A percentile compares a stretch with the other conserved stretches of the same genome.
Conservation (phyloP, 768 basidiomycete species). For the Sarcodon sp. region DNA sequence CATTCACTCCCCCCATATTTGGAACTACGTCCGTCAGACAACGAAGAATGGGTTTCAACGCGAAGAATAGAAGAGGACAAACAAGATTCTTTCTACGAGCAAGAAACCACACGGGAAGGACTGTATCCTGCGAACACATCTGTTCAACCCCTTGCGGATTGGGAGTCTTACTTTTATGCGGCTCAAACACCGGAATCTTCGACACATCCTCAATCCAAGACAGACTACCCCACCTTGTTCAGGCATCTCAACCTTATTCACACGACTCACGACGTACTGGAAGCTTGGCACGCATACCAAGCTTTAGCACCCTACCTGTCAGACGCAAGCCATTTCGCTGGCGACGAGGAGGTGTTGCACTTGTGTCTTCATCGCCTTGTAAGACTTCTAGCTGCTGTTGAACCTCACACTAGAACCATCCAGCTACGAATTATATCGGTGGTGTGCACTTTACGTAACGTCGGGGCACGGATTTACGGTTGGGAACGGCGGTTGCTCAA, state of each 20-base stretch:
- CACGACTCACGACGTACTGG: neutral
- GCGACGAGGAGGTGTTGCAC: neutral
- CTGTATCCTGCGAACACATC: no score
- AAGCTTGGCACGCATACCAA: constrained; percentile 5
- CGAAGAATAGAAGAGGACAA: no score
- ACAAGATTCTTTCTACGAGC: no score
- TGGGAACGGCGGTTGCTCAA: constrained; percentile 66
- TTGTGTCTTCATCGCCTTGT: constrained; percentile 40
- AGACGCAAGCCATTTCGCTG: neutral
- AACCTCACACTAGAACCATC: constrained; percentile 42
- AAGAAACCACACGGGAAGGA: no score
- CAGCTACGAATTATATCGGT: constrained; percentile 64
- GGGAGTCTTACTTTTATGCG: neutral
- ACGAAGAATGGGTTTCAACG: no score
- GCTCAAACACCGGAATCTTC: neutral
- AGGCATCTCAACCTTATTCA: neutral
- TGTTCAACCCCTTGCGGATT: no score
- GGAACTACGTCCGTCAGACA: no score
- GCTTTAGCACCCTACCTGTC: neutral
- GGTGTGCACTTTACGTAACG: constrained; percentile 38
- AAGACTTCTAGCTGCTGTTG: constrained; percentile 41
- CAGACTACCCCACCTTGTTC: neutral
- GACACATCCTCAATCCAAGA: neutral
- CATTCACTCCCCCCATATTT: no score
- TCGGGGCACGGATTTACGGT: constrained; percentile 39